Conservation (phyloP, 169 alveolate species). For the Blepharisma undulans region DNA sequence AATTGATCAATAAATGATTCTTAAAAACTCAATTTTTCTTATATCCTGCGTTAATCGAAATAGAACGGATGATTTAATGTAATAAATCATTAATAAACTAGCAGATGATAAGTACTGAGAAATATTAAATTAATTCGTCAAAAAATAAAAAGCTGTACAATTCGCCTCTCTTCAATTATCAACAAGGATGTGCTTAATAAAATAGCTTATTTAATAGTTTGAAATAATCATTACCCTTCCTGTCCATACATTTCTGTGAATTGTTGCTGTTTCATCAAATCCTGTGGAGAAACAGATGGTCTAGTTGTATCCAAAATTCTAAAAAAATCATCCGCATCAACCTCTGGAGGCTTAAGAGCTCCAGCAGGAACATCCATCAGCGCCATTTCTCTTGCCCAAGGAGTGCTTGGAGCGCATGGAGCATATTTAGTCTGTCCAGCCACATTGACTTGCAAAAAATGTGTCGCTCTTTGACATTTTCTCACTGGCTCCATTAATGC, state of each 20-base stretch:
- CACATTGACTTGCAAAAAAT: constrained; percentile 77
- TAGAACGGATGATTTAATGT: no score
- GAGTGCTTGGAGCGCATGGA: constrained; percentile 74
- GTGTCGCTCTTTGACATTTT: constrained; percentile 85
- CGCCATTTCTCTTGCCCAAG: constrained; percentile 60
- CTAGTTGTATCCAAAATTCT: constrained; percentile 55
- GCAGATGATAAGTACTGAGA: no score
- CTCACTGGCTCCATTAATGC: constrained; percentile 93
- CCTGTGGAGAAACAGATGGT: constrained; percentile 70
- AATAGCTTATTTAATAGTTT: no score
- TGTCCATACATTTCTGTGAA: constrained; percentile 75
- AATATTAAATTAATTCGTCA: no score
- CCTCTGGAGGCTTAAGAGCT: constrained; percentile 63
- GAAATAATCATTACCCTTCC: constrained; percentile 54
- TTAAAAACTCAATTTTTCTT: no score
- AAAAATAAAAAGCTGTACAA: no score
- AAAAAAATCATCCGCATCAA: constrained; percentile 70
- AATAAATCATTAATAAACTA: no score
- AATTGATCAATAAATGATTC: no score
- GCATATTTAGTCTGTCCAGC: constrained; percentile 54
- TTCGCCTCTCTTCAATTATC: no score
- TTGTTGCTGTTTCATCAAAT: constrained; percentile 62
- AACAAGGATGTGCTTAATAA: no score
- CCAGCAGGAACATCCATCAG: constrained; percentile 62
- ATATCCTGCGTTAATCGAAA: no score